Evolutionary conservation across 805 yeast species (phyloP), one percentile per base, ranked within the genome.

Genomic region (Jamesozyma rosinii): DNA sequence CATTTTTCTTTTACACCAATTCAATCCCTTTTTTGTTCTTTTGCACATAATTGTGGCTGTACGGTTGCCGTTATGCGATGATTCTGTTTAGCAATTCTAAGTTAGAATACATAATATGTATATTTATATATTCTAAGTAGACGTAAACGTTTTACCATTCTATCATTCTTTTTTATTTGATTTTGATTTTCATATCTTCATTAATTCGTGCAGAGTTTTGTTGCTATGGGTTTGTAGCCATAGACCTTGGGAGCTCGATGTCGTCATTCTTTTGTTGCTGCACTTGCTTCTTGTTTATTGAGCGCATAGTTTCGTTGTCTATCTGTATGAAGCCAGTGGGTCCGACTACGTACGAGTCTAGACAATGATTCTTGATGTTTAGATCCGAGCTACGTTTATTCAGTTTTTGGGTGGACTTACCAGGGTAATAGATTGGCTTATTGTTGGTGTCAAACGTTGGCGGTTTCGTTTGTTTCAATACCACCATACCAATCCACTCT

Each of bases 401-500:
- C 11, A 18, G 22, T 5, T 5, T 39, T 9, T 36, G 13, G 24
- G 13, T 9, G 1, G 11, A 5, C 8, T 5, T 18, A 3, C 18
- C 34, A 3, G 10, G 6, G 20, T 26, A 40, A 11, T 20, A 24
- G 24, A 53, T 47, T 1, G 61, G 57, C 21, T 45, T 41, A 37
- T 56, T 53, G 41, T 53, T 58, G 1, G 61, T 59, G 21, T 49
- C 50, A 38, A 40, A 52, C 1, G 35, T 39, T 4, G 64, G 64
- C 8, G 52, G 48, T 11, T 38, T 31, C 5, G 49, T 35, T 5
- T 59, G 54, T 6, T 68, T 67, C 26, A 70, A 68, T 18, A 73
- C 50, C 27, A 65, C 55, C 50, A 67, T 72, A 32, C 76, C 74
- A 22, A 72, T 61, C 82, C 83, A 77, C 10, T 67, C 51, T 26